Percentiles rank a stretch among this genome's conserved stretches.
Conservation (phyloP, 73 alveolate species). For the Paramecium octaurelia region DNA sequence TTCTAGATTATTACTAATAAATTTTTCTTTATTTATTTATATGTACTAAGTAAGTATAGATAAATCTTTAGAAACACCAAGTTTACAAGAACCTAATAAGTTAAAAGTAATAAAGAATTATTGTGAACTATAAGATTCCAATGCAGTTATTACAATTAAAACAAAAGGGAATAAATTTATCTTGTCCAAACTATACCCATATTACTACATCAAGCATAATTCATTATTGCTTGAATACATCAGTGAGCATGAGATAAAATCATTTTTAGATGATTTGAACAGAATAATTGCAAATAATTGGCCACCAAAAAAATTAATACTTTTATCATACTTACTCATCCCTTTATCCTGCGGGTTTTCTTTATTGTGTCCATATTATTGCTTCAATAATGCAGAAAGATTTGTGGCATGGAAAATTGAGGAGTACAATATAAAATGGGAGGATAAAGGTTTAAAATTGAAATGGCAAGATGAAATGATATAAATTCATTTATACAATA, state of each 20-base stretch:
- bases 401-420: neutral
- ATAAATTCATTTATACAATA: neutral
- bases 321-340: neutral
- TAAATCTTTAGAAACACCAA: neutral
- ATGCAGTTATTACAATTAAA: neutral
- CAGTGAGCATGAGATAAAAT: neutral
- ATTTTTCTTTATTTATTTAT: neutral
- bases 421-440: slow-evolving; percentile 31
- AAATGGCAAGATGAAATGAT: neutral
- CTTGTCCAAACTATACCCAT: neutral
- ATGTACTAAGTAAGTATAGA: neutral
- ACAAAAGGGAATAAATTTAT: neutral
- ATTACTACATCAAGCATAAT: neutral
- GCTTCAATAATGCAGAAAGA: neutral
- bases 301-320: neutral
- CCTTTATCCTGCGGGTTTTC: neutral
- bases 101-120: neutral
- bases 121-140: neutral
- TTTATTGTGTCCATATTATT: neutral
- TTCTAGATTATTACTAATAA: neutral
- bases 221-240: neutral
- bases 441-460: neutral
- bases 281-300: neutral
- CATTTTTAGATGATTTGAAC: neutral
- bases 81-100: neutral